A percentile compares a stretch with the other conserved stretches of the same genome.
phyloP scores from a whole-genome alignment of 306 rosid species.

The Astragalus membranaceus region DNA sequence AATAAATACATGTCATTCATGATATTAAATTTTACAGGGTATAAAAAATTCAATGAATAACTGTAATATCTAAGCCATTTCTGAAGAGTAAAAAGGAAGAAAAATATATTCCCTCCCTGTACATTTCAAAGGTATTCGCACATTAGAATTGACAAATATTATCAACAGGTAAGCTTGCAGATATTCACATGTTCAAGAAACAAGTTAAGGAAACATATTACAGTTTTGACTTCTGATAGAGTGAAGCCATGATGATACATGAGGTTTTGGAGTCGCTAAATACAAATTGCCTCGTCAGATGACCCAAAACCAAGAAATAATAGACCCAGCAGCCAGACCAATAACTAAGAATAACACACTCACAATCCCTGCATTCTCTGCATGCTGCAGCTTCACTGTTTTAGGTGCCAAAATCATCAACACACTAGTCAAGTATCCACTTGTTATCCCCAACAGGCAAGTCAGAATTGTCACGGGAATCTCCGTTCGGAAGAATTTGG shows the following conservation, averaged over 20 bases:
- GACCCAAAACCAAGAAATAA: conserved; percentile 83
- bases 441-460: conserved; percentile 71
- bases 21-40: too few relatives aligned
- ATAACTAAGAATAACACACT: conserved; percentile 56
- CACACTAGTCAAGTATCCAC: conserved; percentile 80
- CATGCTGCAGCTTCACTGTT: conserved; percentile 53
- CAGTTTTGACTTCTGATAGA: conserved; percentile 3
- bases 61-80: too few relatives aligned
- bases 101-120: too few relatives aligned
- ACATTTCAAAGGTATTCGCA: too few relatives aligned
- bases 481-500: conserved; percentile 65
- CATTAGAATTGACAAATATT: too few relatives aligned
- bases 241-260: background rate
- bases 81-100: too few relatives aligned
- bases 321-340: conserved; percentile 69
- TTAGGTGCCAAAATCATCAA: conserved; percentile 76
- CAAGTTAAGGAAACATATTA: background rate
- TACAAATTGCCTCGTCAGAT: conserved; percentile 37
- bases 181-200: background rate
- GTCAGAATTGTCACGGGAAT: conserved; percentile 62
- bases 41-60: too few relatives aligned
- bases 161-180: background rate
- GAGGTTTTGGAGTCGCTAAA: background rate
- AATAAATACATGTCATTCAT: too few relatives aligned
- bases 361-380: conserved; percentile 76